Base-by-base conservation (phyloP, 805 yeast species). In the Zygosaccharomyces pseudorouxii region DNA sequence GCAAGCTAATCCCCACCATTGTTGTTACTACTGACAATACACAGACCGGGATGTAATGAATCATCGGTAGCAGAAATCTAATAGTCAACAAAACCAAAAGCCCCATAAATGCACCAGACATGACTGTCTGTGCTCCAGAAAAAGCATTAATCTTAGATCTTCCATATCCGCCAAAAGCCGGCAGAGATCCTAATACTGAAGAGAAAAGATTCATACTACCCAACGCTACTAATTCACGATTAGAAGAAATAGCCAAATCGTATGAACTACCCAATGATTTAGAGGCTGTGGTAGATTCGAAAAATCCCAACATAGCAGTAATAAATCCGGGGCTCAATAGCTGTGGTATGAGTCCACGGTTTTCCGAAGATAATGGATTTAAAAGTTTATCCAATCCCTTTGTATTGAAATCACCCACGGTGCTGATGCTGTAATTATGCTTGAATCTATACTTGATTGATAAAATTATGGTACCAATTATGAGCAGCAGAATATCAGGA, bases 121-220 rank as follows among this genome's bases (percentile, higher is more conserved):
- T 71, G 9, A 90, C 90, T 0, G 96, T 86, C 54, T 79, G 80
- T 0, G 95, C 98, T 4, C 97, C 97, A 11, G 89, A 81, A 45
- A 89, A 71, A 1, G 90, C 85, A 69, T 92, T 92, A 50, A 92
- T 82, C 59, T 86, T 89, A 14, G 96, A 85, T 59, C 98, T 77
- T 1, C 97, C 98, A 62, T 90, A 92, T 0, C 98, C 98, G 8
- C 98, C 99, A 73, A 90, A 90, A 0, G 95, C 80, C 0, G 99
- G 97, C 12, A 92, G 70, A 0, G 89, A 85, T 38, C 87, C 85
- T 47, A 80, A 64, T 7, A 57, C 18, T 3, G 88, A 77, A 0
- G 82, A 82, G 0, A 76, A 68, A 1, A 89, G 51, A 56, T 90
- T 92, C 47, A 85, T 80, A 11, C 78, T 68, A 1, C 99, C 98